Percentiles rank a stretch among this genome's conserved stretches.
Conservation (phyloP, 441 rosid species). For the Gossypium davidsonii region DNA sequence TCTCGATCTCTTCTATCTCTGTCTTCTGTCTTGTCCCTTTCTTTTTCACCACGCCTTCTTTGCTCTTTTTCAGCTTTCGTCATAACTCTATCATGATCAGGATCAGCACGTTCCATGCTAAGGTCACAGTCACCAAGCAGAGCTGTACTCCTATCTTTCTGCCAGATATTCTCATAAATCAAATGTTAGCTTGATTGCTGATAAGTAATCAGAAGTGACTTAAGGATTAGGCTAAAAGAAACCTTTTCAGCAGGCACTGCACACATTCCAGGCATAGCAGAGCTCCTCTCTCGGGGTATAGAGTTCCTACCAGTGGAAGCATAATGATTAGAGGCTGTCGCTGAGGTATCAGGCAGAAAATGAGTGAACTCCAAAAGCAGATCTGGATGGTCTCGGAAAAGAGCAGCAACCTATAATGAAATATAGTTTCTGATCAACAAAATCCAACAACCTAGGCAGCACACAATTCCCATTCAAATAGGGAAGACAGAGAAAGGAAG, state of each 20-base stretch:
- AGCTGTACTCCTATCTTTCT: conserved; percentile 62
- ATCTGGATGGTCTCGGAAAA: conserved; percentile 79
- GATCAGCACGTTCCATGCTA: conserved; percentile 52
- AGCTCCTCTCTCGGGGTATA: conserved; percentile 53
- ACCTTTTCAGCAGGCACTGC: conserved; percentile 73
- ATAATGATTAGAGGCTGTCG: conserved; percentile 43
- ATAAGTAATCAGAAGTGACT: conserved; percentile 12
- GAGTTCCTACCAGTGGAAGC: conserved; percentile 52
- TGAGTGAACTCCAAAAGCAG: conserved; percentile 78
- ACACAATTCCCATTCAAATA: neutral
- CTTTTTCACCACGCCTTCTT: conserved; percentile 62
- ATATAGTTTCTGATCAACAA: conserved; percentile 1
- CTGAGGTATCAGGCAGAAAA: conserved; percentile 87
- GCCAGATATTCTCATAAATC: conserved; percentile 28
- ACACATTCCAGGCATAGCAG: conserved; percentile 51
- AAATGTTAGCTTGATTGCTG: conserved; percentile 23
- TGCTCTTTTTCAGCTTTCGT: conserved; percentile 67
- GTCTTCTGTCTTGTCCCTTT: conserved; percentile 64
- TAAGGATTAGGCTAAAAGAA: conserved; percentile 16
- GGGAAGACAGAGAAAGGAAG: conserved; percentile 8
- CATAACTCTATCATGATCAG: conserved; percentile 49
- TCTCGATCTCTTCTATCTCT: conserved; percentile 54
- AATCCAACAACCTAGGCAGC: neutral
- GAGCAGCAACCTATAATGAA: conserved; percentile 66
- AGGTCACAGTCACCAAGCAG: conserved; percentile 51